Evolutionary conservation across 2,329 filamentous ascomycete species (phyloP), one percentile per base, ranked within the genome.

Genomic region (Cordyceps militaris): DNA sequence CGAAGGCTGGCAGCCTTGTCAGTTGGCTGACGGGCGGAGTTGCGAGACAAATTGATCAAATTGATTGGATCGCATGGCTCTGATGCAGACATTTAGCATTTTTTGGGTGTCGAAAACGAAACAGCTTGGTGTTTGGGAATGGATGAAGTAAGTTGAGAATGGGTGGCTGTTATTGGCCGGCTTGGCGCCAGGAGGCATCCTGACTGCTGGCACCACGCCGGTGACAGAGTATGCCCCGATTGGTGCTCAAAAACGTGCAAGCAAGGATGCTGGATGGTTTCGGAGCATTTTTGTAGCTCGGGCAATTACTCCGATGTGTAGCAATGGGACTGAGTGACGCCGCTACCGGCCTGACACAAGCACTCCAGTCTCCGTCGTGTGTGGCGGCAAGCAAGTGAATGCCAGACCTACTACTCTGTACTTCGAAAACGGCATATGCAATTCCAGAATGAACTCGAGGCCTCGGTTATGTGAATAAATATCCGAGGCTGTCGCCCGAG

Each of bases 101-200:
- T 26, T 19, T 16, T 3, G 23, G n/a, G 6, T 47, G 42, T 32
- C 52, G 44, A 49, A 36, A 49, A 49, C 53, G 53, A 56, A 56
- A 56, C 53, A 47, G 32, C n/a, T 9, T 30, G 16, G 42, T 56
- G 53, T 56, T 49, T 56, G 24, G 46, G 43, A 49, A 56, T 49
- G 53, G 44, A 3, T 30, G 21, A 30, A 24, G 10, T 16, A 14
- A 10, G 42, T 10, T 16, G 19, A 21, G 23, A 40, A 48, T 42
- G 53, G n/a, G 24, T n/a, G 23, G 23, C 43, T 42, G 32, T 32
- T 24, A 56, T 56, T 56, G 53, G 53, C n/a, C 43, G 4, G 9
- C 19, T 42, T 48, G 26, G 53, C 53, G 43, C 53, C 46, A 16
- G 23, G 10, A n/a, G 43, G 10, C 13, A 19, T 14, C 3, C 16